Percentiles rank a stretch among this genome's conserved stretches.
Evolutionary conservation across 345 rosid genomes (phyloP).

Genomic region (Aurinia saxatilis): DNA sequence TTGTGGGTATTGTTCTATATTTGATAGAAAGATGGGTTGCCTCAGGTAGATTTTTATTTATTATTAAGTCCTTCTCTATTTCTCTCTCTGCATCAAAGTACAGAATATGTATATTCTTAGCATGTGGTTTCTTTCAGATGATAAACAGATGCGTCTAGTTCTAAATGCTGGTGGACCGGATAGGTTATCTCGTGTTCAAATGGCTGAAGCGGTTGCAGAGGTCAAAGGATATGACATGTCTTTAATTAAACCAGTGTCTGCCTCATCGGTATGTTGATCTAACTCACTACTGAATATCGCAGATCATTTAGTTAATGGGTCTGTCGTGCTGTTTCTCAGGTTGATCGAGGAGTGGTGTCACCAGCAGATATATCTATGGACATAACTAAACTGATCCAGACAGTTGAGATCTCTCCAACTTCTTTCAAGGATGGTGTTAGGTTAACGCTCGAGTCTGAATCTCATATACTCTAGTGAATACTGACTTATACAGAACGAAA

Average conservation of each 20-base stretch:
- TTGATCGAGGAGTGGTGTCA: conserved; percentile 65
- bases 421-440: conserved; percentile 58
- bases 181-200: conserved; percentile 78
- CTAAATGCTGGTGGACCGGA: conserved; percentile 83
- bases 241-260: conserved; percentile 60
- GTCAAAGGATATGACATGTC: conserved; percentile 52
- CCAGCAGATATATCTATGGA: conserved; percentile 94
- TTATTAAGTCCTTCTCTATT: background rate
- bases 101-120: background rate
- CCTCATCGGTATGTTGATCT: conserved; percentile 50
- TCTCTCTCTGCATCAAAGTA: background rate
- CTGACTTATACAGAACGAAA: too few species aligned
- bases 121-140: conserved; percentile 36
- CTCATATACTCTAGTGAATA: background rate
- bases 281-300: background rate
- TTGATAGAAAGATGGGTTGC: conserved; percentile 48
- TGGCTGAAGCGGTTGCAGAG: conserved; percentile 76
- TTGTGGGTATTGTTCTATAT: conserved; percentile 38
- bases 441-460: conserved; percentile 47
- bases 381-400: conserved; percentile 52
- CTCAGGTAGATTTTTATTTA: conserved; percentile 61
- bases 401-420: conserved; percentile 44
- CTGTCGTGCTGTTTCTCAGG: conserved; percentile 34
- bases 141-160: conserved; percentile 54
- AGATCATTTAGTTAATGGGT: background rate